phyloP scores from a whole-genome alignment of 352 stramenopile species.

The Globisporangium lucens region DNA sequence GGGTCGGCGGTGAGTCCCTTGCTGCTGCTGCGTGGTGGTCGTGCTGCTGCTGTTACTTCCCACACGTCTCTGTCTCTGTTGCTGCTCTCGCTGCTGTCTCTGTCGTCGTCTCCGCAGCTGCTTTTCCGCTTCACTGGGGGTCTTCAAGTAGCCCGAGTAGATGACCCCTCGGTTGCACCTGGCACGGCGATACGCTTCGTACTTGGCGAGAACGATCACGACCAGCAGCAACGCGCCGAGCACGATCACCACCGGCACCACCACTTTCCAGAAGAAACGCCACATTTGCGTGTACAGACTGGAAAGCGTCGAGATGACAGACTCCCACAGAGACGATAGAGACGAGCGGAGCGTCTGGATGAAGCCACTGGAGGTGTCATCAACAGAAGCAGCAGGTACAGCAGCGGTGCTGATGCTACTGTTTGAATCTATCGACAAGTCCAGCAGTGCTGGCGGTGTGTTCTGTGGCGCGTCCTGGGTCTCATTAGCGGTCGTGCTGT shows the following conservation, averaged over 20 bases:
- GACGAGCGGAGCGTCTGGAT: not conserved
- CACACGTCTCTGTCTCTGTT: not conserved
- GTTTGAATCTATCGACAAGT: not conserved
- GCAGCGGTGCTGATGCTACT: not conserved
- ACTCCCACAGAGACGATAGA: not conserved
- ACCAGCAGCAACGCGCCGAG: constrained; percentile 8
- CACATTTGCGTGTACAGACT: not conserved
- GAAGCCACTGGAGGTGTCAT: not conserved
- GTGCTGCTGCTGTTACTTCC: not conserved
- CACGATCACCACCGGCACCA: constrained; percentile 11
- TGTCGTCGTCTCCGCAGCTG: not conserved
- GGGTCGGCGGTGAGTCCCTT: not conserved
- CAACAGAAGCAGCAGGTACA: not conserved
- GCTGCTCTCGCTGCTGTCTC: not conserved
- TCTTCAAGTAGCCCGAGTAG: constrained; percentile 15
- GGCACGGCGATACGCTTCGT: not conserved
- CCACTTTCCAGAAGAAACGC: constrained; percentile 3
- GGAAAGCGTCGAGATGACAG: not conserved
- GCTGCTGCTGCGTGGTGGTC: not conserved
- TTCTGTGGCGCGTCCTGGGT: not conserved
- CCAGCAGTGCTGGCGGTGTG: not conserved
- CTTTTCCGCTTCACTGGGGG: not conserved
- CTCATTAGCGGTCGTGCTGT: not conserved
- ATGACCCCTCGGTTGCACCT: constrained; percentile 3
- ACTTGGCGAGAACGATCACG: constrained; percentile 7